phyloP scores from a whole-genome alignment of 768 basidiomycete species.

The Tulasnella sp. region DNA sequence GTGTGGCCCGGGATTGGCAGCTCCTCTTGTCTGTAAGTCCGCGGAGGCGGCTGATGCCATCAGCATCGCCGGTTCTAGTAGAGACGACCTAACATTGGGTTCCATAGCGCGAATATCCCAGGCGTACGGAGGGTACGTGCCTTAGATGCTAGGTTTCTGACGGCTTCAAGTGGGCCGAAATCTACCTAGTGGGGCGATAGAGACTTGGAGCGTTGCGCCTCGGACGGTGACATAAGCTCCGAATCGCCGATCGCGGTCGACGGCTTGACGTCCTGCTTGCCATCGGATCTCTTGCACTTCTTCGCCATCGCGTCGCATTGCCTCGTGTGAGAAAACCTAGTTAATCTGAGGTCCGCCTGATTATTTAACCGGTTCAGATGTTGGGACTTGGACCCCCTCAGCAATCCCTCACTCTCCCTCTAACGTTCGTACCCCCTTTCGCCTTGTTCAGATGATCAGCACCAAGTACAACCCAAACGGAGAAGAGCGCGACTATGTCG shows the following conservation, averaged over 20 bases:
- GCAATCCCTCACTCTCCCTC: not conserved
- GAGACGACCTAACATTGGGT: not conserved
- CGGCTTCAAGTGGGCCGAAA: not conserved
- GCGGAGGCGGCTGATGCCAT: not conserved
- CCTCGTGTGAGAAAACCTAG: not conserved
- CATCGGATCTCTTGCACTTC: slow-evolving; percentile 11
- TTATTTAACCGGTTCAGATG: not conserved
- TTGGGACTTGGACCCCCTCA: not conserved
- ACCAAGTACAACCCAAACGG: slow-evolving; percentile 1
- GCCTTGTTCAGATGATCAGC: slow-evolving; percentile 8
- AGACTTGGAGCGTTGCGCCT: not conserved
- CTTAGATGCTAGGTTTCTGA: not conserved
- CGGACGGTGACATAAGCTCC: slow-evolving; percentile 7
- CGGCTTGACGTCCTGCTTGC: not conserved
- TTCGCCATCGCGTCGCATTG: not conserved
- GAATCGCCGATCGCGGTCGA: not conserved
- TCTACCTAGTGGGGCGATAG: not conserved
- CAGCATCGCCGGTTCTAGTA: not conserved
- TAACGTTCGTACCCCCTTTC: not conserved
- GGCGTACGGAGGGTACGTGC: not conserved
- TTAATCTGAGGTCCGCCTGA: not conserved
- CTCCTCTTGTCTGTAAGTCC: not conserved
- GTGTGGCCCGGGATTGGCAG: not conserved
- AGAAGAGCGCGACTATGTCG: slow-evolving; percentile 53
- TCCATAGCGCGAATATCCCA: not conserved